Evolutionary conservation across 805 yeast species (phyloP), one percentile per base, ranked within the genome.

Genomic region (Isabelozyma heimii): DNA sequence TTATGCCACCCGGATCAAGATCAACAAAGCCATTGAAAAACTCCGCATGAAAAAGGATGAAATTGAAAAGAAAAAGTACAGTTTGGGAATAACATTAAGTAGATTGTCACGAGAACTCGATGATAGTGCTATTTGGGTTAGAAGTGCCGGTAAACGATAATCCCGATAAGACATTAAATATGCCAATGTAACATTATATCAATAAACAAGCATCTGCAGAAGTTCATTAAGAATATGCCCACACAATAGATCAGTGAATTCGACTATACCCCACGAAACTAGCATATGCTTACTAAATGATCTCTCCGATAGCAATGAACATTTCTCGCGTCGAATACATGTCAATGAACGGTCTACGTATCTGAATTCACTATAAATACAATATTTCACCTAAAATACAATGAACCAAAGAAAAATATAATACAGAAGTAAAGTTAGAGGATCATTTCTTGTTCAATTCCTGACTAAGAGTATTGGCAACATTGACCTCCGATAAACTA

Each of bases 31-130:
- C 15, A 70, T 73, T 27, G 73, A 69, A 33, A 72, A 70, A 54
- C 62, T 73, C 51, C 54, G 58, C 16, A 63, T 60, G 64, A 72
- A 69, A 52, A 67, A 65, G 47, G 79, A 73, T 53, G 77, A 73
- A 50, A 52, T 72, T 39, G 71, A 66, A 42, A 73, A 70, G 63
- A 69, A 68, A 50, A 72, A 69, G 58, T 72, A 73, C 52, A 60
- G 62, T 37, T 60, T 72, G 52, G 79, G 79, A 0, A 72, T 72
- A 35, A 61, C 71, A 26, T 64, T 73, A 37, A 71, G 76, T 51
- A 63, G 77, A 44, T 63, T 72, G 52, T 72, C 77, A 76, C 61
- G 79, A 46, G 74, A 59, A 38, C 63, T 63, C 44, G 76, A 72
- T 48, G 75, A 70, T 44, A 69, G 64, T 49, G 75, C 71, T 44